Conservation (phyloP, 495 filamentous ascomycete species). For the Penicillium longicatenatum region DNA sequence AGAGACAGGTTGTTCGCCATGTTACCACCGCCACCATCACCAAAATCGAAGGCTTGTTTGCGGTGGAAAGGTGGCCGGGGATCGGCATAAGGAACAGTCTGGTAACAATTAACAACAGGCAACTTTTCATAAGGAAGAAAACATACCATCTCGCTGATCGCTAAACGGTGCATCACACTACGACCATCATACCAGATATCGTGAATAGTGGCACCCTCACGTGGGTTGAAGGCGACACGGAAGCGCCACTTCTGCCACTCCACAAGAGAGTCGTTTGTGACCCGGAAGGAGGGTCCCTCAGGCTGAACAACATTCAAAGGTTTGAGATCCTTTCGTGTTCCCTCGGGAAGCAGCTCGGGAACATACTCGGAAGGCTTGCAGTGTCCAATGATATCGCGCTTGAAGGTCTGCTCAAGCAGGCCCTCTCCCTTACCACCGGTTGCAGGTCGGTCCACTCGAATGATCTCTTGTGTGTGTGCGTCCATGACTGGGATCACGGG, state of each 20-base stretch:
- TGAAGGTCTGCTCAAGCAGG: constrained; percentile 39
- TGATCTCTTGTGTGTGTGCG: constrained; percentile 65
- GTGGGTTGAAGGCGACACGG: constrained; percentile 65
- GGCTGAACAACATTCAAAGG: constrained; percentile 79
- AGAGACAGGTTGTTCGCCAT: constrained; percentile 71
- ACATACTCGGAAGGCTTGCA: constrained; percentile 65
- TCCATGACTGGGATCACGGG: constrained; percentile 78
- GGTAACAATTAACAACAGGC: background rate
- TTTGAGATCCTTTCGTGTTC: constrained; percentile 71
- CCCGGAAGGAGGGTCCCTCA: constrained; percentile 72
- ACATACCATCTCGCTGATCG: constrained; percentile 69
- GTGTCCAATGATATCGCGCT: constrained; percentile 53
- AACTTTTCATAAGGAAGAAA: background rate
- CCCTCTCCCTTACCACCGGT: constrained; percentile 50
- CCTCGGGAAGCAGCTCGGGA: constrained; percentile 58
- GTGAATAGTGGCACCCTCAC: constrained; percentile 70
- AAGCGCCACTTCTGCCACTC: constrained; percentile 74
- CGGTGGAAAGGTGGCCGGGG: constrained; percentile 68
- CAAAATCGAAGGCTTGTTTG: constrained; percentile 74
- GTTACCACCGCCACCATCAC: constrained; percentile 68
- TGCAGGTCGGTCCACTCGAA: constrained; percentile 52
- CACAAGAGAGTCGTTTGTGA: constrained; percentile 52
- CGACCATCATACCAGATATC: constrained; percentile 75
- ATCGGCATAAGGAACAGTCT: constrained; percentile 67
- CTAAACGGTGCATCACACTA: constrained; percentile 69